Evolutionary conservation across 1,284 basidiomycete genomes (phyloP), one percentile per base, ranked within the genome.

Genomic region (Cryptococcus sp.): DNA sequence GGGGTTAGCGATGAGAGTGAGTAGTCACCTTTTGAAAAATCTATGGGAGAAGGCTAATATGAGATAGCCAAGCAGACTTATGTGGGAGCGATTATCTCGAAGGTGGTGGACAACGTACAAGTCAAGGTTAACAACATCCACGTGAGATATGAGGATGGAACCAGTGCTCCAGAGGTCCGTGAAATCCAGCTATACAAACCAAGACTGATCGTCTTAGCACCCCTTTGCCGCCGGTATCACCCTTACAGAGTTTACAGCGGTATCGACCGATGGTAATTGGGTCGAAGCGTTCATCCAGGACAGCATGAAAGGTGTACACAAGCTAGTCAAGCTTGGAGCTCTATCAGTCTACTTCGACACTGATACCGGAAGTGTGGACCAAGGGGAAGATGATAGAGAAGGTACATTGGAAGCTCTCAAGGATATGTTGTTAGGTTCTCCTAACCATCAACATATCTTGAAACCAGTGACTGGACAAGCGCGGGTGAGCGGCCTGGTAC

Each of bases 401-500:
- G 86, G 90, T 57, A 87, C 88, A n/a, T 83, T 91, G 56, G 79
- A 84, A 55, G 86, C 83, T 61, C 91, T 98, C 71, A 85, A 84
- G 55, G 81, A 84, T 7, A 86, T 94, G 81, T 90, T 93, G 59
- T 82, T 79, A 5, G 60, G 77, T 79, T 58, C 78, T 74, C 56
- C 81, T 79, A 78, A 82, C 32, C 97, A 99, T 74, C 96, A 99
- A 73, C 98, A 91, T 74, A 88, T 98, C 58, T 82, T 99, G 42
- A 94, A 90, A 72, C 96, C 96, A 23, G 95, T 99, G 11, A 91
- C 91, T 0, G 96, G 95, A 50, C 88, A 97, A 78, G 96, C 95
- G 36, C 83, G 90, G 63, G 87, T 89, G 66, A 70, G 83, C 75
- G 5, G 44, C 11, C 44, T 30, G 13, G 8, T n/a, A 10, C n/a